These are phyloP conservation scores for Fereydounia khargensis DNA, from an alignment of 1,284 basidiomycete genomes.

Conservation along the genomic window DNA sequence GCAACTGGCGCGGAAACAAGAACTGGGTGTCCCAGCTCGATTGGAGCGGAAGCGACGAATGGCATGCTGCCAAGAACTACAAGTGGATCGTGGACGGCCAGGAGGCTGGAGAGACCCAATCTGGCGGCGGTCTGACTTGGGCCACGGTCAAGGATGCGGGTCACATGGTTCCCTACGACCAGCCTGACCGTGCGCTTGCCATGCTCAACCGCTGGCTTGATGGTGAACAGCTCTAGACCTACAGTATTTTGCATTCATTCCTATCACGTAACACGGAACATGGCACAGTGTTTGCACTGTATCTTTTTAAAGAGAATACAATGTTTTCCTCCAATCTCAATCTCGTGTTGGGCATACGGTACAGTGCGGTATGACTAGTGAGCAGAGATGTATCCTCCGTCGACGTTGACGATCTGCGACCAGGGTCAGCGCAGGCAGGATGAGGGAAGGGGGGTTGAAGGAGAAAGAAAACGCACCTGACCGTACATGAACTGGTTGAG, in stretches of 20 bases:
- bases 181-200: constrained; percentile 33
- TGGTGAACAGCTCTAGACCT: constrained; percentile 27
- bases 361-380: no score
- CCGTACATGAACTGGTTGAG: constrained; percentile 39
- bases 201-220: constrained; percentile 53
- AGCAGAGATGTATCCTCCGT: no score
- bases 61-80: constrained; percentile 16
- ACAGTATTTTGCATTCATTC: no score
- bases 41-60: constrained; percentile 15
- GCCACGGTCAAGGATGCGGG: constrained; percentile 42
- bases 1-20: constrained; percentile 42
- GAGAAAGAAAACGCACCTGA: no score
- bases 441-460: no score
- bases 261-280: no score
- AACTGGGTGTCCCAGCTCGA: constrained; percentile 29
- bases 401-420: no score
- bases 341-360: no score
- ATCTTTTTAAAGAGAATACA: no score
- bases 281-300: no score
- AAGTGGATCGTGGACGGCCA: constrained; percentile 32
- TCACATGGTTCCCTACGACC: constrained; percentile 46
- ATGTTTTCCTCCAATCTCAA: no score
- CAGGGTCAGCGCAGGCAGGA: no score
- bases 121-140: constrained; percentile 26
- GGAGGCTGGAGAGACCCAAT: constrained; percentile 24